phyloP scores from a whole-genome alignment of 2,329 filamentous ascomycete species.

The Spiromastix sp. region DNA sequence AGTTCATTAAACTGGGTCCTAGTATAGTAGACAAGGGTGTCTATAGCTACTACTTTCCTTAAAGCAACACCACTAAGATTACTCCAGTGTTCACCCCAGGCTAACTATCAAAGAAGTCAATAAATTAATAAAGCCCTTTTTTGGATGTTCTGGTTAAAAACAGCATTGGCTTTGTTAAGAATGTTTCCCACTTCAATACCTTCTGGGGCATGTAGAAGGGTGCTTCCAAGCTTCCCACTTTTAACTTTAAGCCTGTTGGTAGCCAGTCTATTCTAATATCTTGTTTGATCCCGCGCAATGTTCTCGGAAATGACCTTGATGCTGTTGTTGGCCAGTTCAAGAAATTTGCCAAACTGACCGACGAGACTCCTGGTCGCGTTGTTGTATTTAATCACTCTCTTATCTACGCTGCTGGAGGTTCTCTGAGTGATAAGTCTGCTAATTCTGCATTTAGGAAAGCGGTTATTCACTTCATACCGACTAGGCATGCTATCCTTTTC shows the following conservation, averaged over 20 bases:
- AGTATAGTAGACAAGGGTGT: neutral
- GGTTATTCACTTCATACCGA: neutral
- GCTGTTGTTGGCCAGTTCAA: slow-evolving; percentile 28
- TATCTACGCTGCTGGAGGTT: slow-evolving; percentile 35
- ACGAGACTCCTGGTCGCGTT: slow-evolving; percentile 30
- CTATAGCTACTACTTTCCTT: neutral
- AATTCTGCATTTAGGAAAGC: slow-evolving; percentile 13
- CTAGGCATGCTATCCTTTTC: neutral
- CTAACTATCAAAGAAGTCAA: slow-evolving; percentile 24
- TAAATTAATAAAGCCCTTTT: slow-evolving; percentile 23
- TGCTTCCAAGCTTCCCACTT: too few relatives aligned
- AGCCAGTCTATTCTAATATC: slow-evolving; percentile 26
- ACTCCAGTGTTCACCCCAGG: slow-evolving; percentile 27
- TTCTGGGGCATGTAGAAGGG: neutral
- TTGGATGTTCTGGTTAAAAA: too few relatives aligned
- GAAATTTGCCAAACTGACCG: slow-evolving; percentile 30
- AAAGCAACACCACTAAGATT: slow-evolving; percentile 2
- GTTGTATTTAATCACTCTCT: too few relatives aligned
- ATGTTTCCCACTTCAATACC: neutral
- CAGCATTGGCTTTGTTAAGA: neutral
- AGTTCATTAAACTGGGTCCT: neutral
- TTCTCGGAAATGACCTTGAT: slow-evolving; percentile 20
- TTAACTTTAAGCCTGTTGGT: too few relatives aligned
- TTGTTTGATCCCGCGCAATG: slow-evolving; percentile 24
- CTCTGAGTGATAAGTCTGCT: slow-evolving; percentile 31